Evolutionary conservation across 2,329 filamentous ascomycete species (phyloP), one percentile per base, ranked within the genome.

Genomic region (Fusarium decemcellulare): DNA sequence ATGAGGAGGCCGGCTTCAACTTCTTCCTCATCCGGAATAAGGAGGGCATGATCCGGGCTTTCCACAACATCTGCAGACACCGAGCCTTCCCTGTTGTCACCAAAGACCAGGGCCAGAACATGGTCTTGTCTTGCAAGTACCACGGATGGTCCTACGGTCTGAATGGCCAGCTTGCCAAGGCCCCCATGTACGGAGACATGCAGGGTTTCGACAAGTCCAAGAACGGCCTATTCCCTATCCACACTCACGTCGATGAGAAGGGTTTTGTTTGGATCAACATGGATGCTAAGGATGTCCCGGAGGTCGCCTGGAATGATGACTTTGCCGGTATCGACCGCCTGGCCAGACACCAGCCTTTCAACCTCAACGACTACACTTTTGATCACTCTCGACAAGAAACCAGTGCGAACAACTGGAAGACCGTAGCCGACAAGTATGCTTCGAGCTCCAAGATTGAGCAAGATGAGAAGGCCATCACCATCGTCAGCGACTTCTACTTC

Each of bases 51-150:
- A 84, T 90, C 74, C 84, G 86, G 51, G 88, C 83, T 15, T 90
- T 90, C 74, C 88, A 90, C 78, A 90, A 91, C 72, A 82, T 90
- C 23, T 91, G 88, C 77, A 80, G 88, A 2, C 88, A 90, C 72
- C 81, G 88, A 15, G 88, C 88, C 7, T 90, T 86, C 69, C 86
- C 87, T 0, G 83, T 90, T 3, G 86, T 88, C 2, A 82, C 80
- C 2, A 81, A 84, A 51, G 81, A 85, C 3, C 78, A 81, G 5
- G 88, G 88, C 2, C 82, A 81, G 30, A 82, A 83, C 36, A 82
- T 78, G 47, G 83, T 90, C 10, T 80, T 91, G 39, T 82, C 85
- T 0, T 91, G 88, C 81, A 85, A 86, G 64, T 91, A 90, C 70
- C 88, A 90, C 72, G 88, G 72, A 23, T 91, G 88, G 88, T 88